phyloP scores from a whole-genome alignment of 2,329 filamentous ascomycete species.

The Metarhizium sp. region DNA sequence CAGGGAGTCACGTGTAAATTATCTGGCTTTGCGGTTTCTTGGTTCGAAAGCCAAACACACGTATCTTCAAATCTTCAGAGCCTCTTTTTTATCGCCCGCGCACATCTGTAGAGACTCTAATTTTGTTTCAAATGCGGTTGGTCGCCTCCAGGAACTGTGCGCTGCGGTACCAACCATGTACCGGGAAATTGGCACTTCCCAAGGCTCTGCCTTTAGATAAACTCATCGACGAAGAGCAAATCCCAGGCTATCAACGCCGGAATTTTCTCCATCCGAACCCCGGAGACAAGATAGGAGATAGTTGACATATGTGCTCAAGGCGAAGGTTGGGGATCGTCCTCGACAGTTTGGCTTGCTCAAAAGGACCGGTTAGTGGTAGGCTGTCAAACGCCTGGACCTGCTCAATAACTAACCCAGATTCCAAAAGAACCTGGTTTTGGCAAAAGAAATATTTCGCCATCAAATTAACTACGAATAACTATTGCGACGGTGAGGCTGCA shows the following conservation, averaged over 20 bases:
- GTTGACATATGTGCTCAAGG: neutral
- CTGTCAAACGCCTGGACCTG: neutral
- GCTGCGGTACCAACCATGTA: neutral
- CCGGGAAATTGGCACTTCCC: neutral
- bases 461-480: constrained; percentile 14
- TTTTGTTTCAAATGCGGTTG: neutral
- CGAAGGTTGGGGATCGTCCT: constrained; percentile 4
- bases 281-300: neutral
- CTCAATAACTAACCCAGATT: neutral
- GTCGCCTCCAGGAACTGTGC: neutral
- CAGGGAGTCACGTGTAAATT: neutral
- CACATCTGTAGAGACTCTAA: neutral
- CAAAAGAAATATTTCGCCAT: constrained; percentile 12
- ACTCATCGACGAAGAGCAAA: constrained; percentile 1
- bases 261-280: constrained; percentile 3
- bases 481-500: constrained; percentile 10
- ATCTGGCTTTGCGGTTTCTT: no score
- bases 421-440: neutral
- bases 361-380: neutral
- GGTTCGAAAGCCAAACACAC: no score
- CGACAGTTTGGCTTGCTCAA: constrained; percentile 2
- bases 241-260: neutral
- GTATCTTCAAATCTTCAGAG: no score
- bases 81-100: no score
- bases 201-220: neutral